These are phyloP conservation scores for Fusarium stilboides DNA, from an alignment of 2,329 filamentous ascomycete genomes.

Conservation along the genomic window DNA sequence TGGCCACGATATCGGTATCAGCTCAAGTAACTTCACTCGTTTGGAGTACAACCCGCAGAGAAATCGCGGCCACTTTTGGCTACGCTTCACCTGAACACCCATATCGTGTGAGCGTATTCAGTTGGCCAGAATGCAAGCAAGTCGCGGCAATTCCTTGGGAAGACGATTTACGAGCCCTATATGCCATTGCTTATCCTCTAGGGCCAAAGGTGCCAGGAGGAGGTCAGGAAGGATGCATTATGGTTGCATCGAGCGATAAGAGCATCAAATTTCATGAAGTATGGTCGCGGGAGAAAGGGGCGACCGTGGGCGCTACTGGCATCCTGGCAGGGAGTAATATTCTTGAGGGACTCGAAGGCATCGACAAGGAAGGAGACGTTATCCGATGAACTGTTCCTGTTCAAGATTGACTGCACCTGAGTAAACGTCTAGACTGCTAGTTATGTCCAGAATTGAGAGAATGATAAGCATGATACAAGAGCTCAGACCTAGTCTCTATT, in stretches of 20 bases:
- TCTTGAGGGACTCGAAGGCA: constrained; percentile 84
- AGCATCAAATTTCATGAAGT: constrained; percentile 97
- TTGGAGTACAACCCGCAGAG: constrained; percentile 87
- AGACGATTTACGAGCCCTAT: constrained; percentile 83
- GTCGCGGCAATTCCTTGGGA: constrained; percentile 89
- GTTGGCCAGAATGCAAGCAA: constrained; percentile 92
- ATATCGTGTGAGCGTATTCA: constrained; percentile 91
- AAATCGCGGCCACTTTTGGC: constrained; percentile 94
- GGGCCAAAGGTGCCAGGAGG: constrained; percentile 52
- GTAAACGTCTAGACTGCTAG: constrained; percentile 32
- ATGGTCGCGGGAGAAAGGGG: constrained; percentile 78
- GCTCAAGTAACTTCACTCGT: constrained; percentile 94
- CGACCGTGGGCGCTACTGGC: constrained; percentile 67
- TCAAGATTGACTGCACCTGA: constrained; percentile 7
- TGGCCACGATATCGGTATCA: constrained; percentile 92
- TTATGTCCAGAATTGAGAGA: constrained; percentile 29
- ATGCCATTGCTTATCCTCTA: constrained; percentile 86
- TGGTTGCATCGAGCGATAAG: constrained; percentile 92
- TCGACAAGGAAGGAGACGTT: constrained; percentile 80
- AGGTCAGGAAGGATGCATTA: constrained; percentile 74
- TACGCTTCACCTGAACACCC: constrained; percentile 93
- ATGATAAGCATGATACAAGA: constrained; percentile 25
- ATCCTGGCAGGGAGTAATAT: constrained; percentile 88
- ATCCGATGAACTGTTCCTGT: constrained; percentile 71
- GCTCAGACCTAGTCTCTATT: constrained; percentile 4